Evolutionary conservation across 2,329 filamentous ascomycete genomes (phyloP).

Genomic region (Aspergillus puulaauensis): DNA sequence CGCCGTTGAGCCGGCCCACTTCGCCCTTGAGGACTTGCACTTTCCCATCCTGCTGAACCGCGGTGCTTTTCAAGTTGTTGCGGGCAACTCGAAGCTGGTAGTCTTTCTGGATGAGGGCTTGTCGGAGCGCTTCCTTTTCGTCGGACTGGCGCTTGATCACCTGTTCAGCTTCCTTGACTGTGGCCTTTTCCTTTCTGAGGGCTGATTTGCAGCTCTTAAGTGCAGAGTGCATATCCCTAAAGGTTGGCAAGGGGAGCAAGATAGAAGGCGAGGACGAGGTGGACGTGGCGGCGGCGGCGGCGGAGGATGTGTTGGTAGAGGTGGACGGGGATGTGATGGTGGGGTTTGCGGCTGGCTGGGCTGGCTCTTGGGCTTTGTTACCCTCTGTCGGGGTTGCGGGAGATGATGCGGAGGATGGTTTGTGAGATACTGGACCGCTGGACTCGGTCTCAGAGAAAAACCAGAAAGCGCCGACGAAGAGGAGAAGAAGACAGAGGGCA

Average conservation of each 20-base stretch:
- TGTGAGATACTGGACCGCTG: not conserved
- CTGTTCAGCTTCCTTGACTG: not conserved
- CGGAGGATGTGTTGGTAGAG: too few relatives aligned
- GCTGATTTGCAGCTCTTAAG: not conserved
- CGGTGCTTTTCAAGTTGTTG: not conserved
- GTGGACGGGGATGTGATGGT: too few relatives aligned
- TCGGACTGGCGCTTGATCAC: not conserved
- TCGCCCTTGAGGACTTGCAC: not conserved
- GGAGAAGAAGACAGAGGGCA: not conserved
- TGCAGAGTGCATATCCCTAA: not conserved
- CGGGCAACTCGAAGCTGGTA: not conserved
- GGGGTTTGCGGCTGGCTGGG: not conserved
- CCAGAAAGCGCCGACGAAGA: not conserved
- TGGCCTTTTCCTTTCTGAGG: not conserved
- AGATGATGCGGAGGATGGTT: not conserved
- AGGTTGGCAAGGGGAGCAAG: not conserved
- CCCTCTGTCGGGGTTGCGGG: not conserved
- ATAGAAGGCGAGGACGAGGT: too few relatives aligned
- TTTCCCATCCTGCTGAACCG: not conserved
- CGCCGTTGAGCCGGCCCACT: not conserved
- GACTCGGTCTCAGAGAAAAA: not conserved
- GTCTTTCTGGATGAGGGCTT: not conserved
- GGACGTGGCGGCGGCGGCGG: too few relatives aligned
- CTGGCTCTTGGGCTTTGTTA: not conserved
- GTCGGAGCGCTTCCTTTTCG: not conserved